These are phyloP conservation scores for Onygenales sp. DNA, from an alignment of 2,329 filamentous ascomycete genomes.

Conservation along the genomic window DNA sequence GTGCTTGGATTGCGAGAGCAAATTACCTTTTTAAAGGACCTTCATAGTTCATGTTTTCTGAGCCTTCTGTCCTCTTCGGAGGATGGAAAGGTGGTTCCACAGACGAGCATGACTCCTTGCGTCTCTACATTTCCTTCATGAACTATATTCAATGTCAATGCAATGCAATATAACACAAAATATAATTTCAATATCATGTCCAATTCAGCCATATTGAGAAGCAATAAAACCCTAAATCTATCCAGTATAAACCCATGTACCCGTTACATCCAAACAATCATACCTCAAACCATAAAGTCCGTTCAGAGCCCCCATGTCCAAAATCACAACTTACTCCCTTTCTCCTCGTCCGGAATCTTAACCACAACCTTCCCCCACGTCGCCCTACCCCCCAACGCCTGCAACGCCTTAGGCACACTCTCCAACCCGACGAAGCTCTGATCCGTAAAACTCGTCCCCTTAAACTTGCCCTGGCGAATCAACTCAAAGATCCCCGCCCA, in stretches of 20 bases:
- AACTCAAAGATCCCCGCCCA: constrained; percentile 77
- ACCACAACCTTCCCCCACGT: constrained; percentile 97
- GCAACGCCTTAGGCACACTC: constrained; percentile 63
- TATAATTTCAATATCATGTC: constrained; percentile 3
- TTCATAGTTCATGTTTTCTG: constrained; percentile 39
- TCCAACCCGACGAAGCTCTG: constrained; percentile 76
- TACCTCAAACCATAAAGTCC: not conserved
- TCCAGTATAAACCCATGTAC: not conserved
- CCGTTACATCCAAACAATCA: not conserved
- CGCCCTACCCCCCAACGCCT: constrained; percentile 66
- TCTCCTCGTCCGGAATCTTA: constrained; percentile 65
- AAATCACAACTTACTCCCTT: constrained; percentile 35
- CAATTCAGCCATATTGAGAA: not conserved
- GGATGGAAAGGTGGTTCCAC: constrained; percentile 16
- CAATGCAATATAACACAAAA: not conserved
- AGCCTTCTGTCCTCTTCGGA: constrained; percentile 13
- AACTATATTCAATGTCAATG: too few species aligned
- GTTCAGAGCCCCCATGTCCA: not conserved
- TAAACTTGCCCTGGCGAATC: constrained; percentile 68
- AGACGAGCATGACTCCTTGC: constrained; percentile 38
- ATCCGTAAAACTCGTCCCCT: constrained; percentile 72
- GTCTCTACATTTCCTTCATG: constrained; percentile 26
- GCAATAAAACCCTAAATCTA: not conserved
- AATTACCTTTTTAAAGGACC: constrained; percentile 24
- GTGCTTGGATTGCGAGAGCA: constrained; percentile 27